Evolutionary conservation across 2,329 filamentous ascomycete genomes (phyloP), one percentile per base, ranked within the genome.

Genomic region (Xylaria sp.): DNA sequence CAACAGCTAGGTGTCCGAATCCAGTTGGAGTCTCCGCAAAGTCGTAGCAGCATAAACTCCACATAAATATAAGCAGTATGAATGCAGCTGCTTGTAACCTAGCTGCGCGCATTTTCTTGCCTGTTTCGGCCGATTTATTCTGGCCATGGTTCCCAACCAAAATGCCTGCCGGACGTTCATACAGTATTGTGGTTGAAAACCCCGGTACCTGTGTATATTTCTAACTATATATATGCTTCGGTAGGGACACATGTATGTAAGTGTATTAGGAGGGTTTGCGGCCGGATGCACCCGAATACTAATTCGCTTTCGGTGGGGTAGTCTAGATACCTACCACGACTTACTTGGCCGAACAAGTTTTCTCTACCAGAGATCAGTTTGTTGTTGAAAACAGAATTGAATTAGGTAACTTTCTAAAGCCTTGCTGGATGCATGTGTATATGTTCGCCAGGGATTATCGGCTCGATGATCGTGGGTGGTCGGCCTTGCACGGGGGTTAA

Each of bases 151-250:
- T 56, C 31, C 25, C 8, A 51, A 64, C 12, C 36, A 31, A 33
- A 46, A 36, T 63, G 62, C 63, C 63, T 62, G 63, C 63, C 63
- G 59, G 48, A 6, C 20, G 33, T 33, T 25, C 9, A 52, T 41
- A 36, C 28, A 28, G 28, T 20, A 23, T 41, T 28, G 28, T 28
- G 28, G 3, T 28, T 28, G 6, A 28, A 28, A 28, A 5, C 28
- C 3, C 6, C 4, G 2, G 41, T 46, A 46, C 18, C 41, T 46
- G 5, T n/a, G 15, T n/a, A 46, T 15, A n/a, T 18, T 46, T n/a
- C 15, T 18, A 15, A 46, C 41, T 46, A n/a, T 5, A 28, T 28
- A 28, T 28, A 5, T 28, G 6, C 15, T 25, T 8, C 33, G 33
- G 33, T 36, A 36, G 33, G 33, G 10, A 36, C 6, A 7, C 33